These are phyloP conservation scores for Blastobotrys aristatus DNA, from an alignment of 1,139 yeast genomes.

Conservation along the genomic window DNA sequence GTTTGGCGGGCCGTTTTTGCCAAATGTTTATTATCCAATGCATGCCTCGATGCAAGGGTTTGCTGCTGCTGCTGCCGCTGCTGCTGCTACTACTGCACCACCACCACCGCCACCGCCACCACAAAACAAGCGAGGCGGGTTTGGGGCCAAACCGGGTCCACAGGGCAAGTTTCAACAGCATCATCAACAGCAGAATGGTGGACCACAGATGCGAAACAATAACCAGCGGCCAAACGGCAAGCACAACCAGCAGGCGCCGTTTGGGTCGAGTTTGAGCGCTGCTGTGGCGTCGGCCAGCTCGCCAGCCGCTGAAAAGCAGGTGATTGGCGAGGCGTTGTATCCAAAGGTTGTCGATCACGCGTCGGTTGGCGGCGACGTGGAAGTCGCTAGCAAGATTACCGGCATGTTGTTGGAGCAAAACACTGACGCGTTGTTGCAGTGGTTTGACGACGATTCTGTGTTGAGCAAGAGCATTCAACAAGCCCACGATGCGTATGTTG, in stretches of 20 bases:
- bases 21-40: neutral
- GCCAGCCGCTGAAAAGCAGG: slow-evolving; percentile 77
- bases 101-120: neutral
- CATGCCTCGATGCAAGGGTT: neutral
- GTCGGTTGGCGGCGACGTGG: slow-evolving; percentile 67
- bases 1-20: neutral
- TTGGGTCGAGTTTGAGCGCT: slow-evolving; percentile 29
- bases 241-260: slow-evolving; percentile 28
- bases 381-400: slow-evolving; percentile 89
- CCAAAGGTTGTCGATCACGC: slow-evolving; percentile 81
- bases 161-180: neutral
- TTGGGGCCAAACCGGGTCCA: neutral
- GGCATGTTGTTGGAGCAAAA: slow-evolving; percentile 94
- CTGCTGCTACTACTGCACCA: neutral
- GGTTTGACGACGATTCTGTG: slow-evolving; percentile 71
- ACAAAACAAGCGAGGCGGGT: neutral
- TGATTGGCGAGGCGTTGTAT: slow-evolving; percentile 90
- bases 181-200: neutral
- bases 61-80: neutral
- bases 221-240: slow-evolving; percentile 22
- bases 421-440: slow-evolving; percentile 74
- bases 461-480: slow-evolving; percentile 83
- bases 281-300: slow-evolving; percentile 34
- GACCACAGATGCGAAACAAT: neutral
- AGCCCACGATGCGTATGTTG: slow-evolving; percentile 87